Conservation (phyloP, 441 rosid genomes). For the Kokia cookei region DNA sequence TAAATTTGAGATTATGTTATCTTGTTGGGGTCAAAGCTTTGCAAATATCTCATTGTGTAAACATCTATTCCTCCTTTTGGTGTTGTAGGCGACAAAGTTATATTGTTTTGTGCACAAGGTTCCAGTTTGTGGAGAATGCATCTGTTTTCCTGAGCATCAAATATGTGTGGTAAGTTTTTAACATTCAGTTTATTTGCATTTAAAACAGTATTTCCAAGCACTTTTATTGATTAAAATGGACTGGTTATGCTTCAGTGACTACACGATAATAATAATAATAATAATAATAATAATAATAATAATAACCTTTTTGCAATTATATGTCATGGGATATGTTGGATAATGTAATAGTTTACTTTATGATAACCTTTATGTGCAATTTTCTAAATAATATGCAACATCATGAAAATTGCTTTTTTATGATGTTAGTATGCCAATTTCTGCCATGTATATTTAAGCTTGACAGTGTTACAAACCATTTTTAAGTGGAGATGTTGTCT, state of each 20-base stretch:
- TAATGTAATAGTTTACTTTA: not conserved
- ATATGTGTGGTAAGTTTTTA: slow-evolving; percentile 71
- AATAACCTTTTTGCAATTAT: not conserved
- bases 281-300: too few relatives aligned
- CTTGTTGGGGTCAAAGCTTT: not conserved
- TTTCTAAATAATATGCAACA: not conserved
- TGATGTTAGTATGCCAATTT: not conserved
- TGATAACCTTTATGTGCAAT: not conserved
- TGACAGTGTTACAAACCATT: not conserved
- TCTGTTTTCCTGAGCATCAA: slow-evolving; percentile 93
- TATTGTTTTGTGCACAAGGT: slow-evolving; percentile 99
- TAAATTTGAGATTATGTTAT: not conserved
- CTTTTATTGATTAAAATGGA: not conserved
- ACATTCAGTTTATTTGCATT: not conserved
- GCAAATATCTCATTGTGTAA: not conserved
- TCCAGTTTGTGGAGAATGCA: slow-evolving; percentile 98
- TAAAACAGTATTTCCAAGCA: not conserved
- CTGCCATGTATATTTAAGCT: not conserved
- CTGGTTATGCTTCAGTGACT: too few relatives aligned
- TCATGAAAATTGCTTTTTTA: not conserved
- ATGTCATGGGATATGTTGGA: not conserved
- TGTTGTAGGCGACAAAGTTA: slow-evolving; percentile 84
- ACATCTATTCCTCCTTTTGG: not conserved
- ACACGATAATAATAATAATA: too few relatives aligned
- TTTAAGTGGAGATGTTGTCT: not conserved